These are phyloP conservation scores for Podaxis rugospora DNA, from an alignment of 768 basidiomycete genomes.

Conservation along the genomic window DNA sequence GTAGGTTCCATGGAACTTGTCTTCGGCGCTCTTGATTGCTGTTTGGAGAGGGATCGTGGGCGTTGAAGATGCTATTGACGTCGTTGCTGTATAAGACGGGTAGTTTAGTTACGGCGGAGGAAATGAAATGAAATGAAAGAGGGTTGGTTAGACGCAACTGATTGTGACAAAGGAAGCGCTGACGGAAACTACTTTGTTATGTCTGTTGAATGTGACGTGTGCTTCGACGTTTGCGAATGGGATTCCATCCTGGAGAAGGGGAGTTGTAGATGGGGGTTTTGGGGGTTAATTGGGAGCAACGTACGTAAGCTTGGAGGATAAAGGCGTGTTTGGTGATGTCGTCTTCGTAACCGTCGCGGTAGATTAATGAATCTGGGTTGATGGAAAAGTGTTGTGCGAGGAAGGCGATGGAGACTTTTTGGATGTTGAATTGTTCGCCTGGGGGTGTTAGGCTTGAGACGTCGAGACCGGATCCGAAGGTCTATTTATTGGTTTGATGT, in stretches of 20 bases:
- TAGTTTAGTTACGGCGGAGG: not conserved
- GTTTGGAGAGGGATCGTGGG: not conserved
- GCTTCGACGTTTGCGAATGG: constrained; percentile 31
- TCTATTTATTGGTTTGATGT: constrained; percentile 13
- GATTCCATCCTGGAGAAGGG: constrained; percentile 20
- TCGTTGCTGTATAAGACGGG: not conserved
- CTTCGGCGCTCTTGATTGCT: constrained; percentile 8
- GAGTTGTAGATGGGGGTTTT: not conserved
- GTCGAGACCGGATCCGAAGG: constrained; percentile 26
- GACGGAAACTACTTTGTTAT: constrained; percentile 25
- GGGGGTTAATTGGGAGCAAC: not conserved
- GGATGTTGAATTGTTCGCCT: constrained; percentile 15
- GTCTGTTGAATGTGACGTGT: constrained; percentile 26
- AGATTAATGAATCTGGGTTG: constrained; percentile 15
- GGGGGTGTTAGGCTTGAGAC: constrained; percentile 19
- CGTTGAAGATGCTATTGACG: not conserved
- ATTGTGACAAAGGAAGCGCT: constrained; percentile 29
- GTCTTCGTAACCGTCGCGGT: constrained; percentile 24
- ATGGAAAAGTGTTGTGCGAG: constrained; percentile 20
- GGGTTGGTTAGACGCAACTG: constrained; percentile 17
- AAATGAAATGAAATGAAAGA: not conserved
- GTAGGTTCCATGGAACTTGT: not conserved
- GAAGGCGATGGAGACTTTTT: constrained; percentile 23
- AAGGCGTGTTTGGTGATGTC: constrained; percentile 18
- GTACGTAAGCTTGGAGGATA: constrained; percentile 7